Conservation (phyloP, 208 protist genomes). For the Angomonas ambiguus region DNA sequence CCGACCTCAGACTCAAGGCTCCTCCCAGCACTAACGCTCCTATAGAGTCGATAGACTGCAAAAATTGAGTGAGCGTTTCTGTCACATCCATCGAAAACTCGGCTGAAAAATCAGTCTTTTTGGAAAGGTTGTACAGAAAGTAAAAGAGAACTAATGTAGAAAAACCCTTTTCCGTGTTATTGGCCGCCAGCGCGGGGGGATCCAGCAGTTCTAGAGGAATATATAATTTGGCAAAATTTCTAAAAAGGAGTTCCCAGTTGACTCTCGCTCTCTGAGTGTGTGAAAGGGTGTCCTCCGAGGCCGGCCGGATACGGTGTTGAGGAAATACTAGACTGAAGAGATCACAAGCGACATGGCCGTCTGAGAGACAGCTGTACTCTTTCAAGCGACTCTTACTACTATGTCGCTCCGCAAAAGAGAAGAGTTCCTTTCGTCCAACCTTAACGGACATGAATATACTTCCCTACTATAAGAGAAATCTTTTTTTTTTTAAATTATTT, state of each 20-base stretch:
- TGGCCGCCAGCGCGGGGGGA: slow-evolving; percentile 26
- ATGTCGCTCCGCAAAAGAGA: slow-evolving; percentile 79
- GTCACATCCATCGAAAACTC: slow-evolving; percentile 76
- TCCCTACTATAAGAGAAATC: neutral
- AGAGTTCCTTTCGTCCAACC: slow-evolving; percentile 74
- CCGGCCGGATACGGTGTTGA: slow-evolving; percentile 34
- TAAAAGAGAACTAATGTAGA: slow-evolving; percentile 74
- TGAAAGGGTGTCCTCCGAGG: slow-evolving; percentile 57
- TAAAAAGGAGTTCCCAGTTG: slow-evolving; percentile 63
- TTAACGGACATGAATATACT: slow-evolving; percentile 22
- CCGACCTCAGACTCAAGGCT: slow-evolving; percentile 35
- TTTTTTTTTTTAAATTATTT: neutral
- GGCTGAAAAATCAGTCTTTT: slow-evolving; percentile 62
- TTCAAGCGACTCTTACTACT: slow-evolving; percentile 26
- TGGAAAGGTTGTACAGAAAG: slow-evolving; percentile 70
- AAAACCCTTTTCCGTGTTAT: slow-evolving; percentile 51
- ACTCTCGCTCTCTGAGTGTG: slow-evolving; percentile 35
- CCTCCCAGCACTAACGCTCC: slow-evolving; percentile 54
- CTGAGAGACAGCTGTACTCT: slow-evolving; percentile 53
- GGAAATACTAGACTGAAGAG: slow-evolving; percentile 77
- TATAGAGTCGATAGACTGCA: slow-evolving; percentile 78
- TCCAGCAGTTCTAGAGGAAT: slow-evolving; percentile 53
- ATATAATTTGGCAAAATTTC: slow-evolving; percentile 32
- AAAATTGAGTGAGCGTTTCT: slow-evolving; percentile 42
- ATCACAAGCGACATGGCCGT: slow-evolving; percentile 54